A percentile compares a stretch with the other conserved stretches of the same genome.
Evolutionary conservation across 257 asterid species (phyloP).

Genomic region (Solanum lignicaule): DNA sequence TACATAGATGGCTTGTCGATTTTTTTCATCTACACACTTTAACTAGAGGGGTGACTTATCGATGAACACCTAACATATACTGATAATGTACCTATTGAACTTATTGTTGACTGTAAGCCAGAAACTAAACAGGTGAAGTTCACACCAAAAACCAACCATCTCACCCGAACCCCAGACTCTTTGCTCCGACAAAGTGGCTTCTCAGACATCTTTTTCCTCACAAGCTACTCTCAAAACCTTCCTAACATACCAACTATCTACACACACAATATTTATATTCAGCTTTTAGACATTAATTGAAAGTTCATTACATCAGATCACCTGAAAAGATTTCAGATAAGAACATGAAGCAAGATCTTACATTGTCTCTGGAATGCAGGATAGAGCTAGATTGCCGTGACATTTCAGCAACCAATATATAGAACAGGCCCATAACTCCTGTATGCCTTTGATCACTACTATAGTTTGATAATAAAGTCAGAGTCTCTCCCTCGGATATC

Average conservation of each 20-base stretch:
- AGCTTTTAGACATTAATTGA: neutral
- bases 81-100: neutral
- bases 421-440: slow-evolving; percentile 92
- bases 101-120: neutral
- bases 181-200: neutral
- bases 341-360: slow-evolving; percentile 9
- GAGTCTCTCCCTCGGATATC: slow-evolving; percentile 57
- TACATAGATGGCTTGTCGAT: neutral
- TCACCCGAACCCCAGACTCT: neutral
- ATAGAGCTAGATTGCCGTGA: slow-evolving; percentile 8
- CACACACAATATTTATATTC: neutral
- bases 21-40: neutral
- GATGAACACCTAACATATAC: neutral
- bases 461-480: slow-evolving; percentile 59
- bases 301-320: neutral
- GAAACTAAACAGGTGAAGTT: neutral
- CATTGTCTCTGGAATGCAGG: slow-evolving; percentile 19
- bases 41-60: neutral
- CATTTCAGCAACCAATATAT: slow-evolving; percentile 56
- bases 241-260: neutral
- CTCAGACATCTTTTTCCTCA: neutral
- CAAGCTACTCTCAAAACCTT: neutral
- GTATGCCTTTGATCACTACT: slow-evolving; percentile 43
- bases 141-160: neutral
- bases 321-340: neutral